Percentiles rank a stretch among this genome's conserved stretches.
Conservation (phyloP, 2,329 filamentous ascomycete genomes). For the Chaetomium strumarium region DNA sequence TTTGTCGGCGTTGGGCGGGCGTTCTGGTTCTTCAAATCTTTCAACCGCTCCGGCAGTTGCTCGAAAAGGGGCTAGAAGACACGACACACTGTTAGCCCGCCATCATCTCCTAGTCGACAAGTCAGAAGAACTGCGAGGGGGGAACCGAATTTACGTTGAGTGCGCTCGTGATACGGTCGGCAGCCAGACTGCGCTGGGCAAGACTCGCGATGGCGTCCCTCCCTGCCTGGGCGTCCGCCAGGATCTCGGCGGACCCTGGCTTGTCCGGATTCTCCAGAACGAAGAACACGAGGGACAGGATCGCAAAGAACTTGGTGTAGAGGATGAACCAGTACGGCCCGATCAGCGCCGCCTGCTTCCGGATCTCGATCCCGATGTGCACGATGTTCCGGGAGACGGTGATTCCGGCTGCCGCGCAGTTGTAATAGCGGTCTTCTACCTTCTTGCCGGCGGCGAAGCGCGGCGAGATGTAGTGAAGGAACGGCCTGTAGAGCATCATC, state of each 20-base stretch:
- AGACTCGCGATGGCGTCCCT: conserved; percentile 75
- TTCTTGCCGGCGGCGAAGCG: conserved; percentile 48
- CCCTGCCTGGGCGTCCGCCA: conserved; percentile 79
- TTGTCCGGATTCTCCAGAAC: conserved; percentile 75
- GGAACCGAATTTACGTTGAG: conserved; percentile 55
- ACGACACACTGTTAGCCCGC: conserved; percentile 11
- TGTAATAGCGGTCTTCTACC: conserved; percentile 72
- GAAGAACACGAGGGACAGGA: conserved; percentile 73
- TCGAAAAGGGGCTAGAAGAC: conserved; percentile 78
- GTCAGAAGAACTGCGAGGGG: neutral
- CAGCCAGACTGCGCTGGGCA: conserved; percentile 78
- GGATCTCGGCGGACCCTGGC: conserved; percentile 66
- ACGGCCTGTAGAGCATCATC: conserved; percentile 75
- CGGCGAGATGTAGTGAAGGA: conserved; percentile 75
- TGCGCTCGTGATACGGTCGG: conserved; percentile 74
- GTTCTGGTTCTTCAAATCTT: conserved; percentile 52
- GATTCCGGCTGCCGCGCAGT: conserved; percentile 59
- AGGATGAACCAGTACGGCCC: conserved; percentile 85
- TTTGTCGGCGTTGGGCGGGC: conserved; percentile 39
- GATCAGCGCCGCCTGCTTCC: conserved; percentile 65
- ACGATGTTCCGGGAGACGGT: conserved; percentile 67
- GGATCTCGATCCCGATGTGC: conserved; percentile 73
- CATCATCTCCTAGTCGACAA: neutral
- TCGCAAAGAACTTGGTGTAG: conserved; percentile 40
- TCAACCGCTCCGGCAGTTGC: conserved; percentile 68